Base-by-base conservation (phyloP, 2,329 filamentous ascomycete species). In the Sarocladium kiliense region DNA sequence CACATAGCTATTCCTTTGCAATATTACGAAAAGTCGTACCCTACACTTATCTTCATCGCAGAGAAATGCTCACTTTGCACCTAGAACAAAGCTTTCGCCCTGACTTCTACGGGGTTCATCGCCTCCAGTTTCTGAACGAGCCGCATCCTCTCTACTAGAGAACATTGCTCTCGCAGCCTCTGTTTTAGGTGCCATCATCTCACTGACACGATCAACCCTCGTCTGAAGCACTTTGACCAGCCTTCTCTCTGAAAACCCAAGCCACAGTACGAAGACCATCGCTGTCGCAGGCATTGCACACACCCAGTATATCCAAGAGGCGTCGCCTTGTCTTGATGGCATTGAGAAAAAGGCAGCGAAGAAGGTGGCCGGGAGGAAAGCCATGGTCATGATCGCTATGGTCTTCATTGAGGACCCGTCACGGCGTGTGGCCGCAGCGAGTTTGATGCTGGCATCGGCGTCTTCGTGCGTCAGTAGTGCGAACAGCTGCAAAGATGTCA, bases 301-400 rank as follows among this genome's bases (percentile, higher is more conserved):
- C 2, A 56, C 60, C 56, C 61, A 64, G 55, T 62, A 63, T 5
- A 63, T 49, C 58, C 56, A 61, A 23, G 61, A 62, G 10, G 54
- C 53, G 21, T 53, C 58, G 45, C 19, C 60, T 57, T 61, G 59
- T 11, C 54, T 36, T 2, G 58, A 57, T 1, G 64, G 63, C 18
- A 64, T 26, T 0, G 60, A 58, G 30, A 66, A 68, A 18, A 67
- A 57, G 2, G 65, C 61, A 9, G 72, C 68, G 57, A 74, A 65
- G 58, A 74, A 74, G 12, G 70, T 72, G 0, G 66, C 70, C 2
- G 73, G 72, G 2, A 74, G 66, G 57, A 74, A 74, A 2, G 68
- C 57, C 59, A 73, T 70, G 36, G 70, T 74, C 55, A 74, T 62
- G 2, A 71, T 60, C 1, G 72, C 68, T 16, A 74, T 68, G 2